phyloP scores from a whole-genome alignment of 768 basidiomycete species.

The Pholiota microspora region DNA sequence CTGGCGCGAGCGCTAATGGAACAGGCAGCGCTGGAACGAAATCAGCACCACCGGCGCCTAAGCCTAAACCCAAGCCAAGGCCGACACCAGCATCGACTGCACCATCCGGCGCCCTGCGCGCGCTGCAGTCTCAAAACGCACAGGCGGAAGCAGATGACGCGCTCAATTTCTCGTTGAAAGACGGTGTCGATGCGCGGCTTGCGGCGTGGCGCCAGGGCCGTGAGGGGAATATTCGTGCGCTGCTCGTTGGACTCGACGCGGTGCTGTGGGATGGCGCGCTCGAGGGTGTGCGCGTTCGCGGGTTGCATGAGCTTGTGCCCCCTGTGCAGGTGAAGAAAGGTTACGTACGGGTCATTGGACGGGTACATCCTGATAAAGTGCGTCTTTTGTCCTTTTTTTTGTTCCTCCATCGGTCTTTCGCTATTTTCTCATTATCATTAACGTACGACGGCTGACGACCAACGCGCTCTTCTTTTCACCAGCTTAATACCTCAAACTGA shows the following conservation, averaged over 20 bases:
- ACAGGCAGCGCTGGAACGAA: background rate
- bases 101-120: conserved; percentile 63
- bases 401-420: background rate
- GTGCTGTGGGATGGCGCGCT: conserved; percentile 84
- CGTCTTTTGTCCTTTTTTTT: conserved; percentile 18
- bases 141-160: conserved; percentile 78
- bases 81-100: conserved; percentile 21
- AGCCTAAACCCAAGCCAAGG: conserved; percentile 29
- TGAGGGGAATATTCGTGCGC: conserved; percentile 86
- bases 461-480: background rate
- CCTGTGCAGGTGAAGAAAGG: conserved; percentile 83
- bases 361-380: conserved; percentile 98
- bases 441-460: too few relatives aligned
- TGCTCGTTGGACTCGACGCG: conserved; percentile 81
- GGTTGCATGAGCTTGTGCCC: conserved; percentile 86
- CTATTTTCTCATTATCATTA: background rate
- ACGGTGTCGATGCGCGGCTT: conserved; percentile 64
- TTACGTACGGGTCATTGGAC: conserved; percentile 89
- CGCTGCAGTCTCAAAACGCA: conserved; percentile 59
- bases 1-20: conserved; percentile 1
- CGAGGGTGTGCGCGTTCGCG: conserved; percentile 61
- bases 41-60: conserved; percentile 10
- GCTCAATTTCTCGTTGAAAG: conserved; percentile 69
- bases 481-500: conserved; percentile 78
- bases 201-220: conserved; percentile 78